phyloP scores from a whole-genome alignment of 2,329 filamentous ascomycete species.

The Dendryphion nanum region DNA sequence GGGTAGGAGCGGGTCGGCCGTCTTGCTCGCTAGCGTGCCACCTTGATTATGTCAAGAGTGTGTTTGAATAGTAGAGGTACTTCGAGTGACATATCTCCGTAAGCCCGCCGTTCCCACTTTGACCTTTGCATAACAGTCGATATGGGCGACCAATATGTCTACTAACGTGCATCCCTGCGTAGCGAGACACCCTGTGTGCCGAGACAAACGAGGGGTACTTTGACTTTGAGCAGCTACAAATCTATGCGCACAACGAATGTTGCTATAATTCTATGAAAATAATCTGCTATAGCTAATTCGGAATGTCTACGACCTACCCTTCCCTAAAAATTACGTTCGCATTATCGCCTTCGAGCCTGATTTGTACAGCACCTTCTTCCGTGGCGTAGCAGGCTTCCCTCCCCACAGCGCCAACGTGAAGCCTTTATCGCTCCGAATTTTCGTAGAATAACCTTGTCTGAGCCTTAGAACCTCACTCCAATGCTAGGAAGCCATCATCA shows the following conservation, averaged over 20 bases:
- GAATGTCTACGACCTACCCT: conserved; percentile 4
- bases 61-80: too few relatives aligned
- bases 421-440: conserved; percentile 3
- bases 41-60: too few relatives aligned
- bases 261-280: conserved; percentile 4
- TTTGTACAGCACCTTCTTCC: conserved; percentile 2
- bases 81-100: too few relatives aligned
- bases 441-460: conserved; percentile 8
- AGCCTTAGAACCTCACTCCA: conserved; percentile 6
- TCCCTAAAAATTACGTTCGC: conserved; percentile 1
- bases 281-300: conserved; percentile 7
- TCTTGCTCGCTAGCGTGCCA: too few relatives aligned
- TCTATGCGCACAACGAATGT: conserved; percentile 2
- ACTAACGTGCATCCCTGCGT: conserved; percentile 4
- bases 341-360: conserved; percentile 1
- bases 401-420: conserved; percentile 1
- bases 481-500: conserved; percentile 7
- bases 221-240: conserved; percentile 2
- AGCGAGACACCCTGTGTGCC: conserved; percentile 1
- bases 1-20: too few relatives aligned
- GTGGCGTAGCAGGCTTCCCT: conserved; percentile 3
- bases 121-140: too few relatives aligned
- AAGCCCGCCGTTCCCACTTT: too few relatives aligned
- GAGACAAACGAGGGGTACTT: conserved; percentile 4
- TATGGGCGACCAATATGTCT: too few relatives aligned